Conservation (phyloP, 176 grass and related monocot species). For the Avena eriantha region DNA sequence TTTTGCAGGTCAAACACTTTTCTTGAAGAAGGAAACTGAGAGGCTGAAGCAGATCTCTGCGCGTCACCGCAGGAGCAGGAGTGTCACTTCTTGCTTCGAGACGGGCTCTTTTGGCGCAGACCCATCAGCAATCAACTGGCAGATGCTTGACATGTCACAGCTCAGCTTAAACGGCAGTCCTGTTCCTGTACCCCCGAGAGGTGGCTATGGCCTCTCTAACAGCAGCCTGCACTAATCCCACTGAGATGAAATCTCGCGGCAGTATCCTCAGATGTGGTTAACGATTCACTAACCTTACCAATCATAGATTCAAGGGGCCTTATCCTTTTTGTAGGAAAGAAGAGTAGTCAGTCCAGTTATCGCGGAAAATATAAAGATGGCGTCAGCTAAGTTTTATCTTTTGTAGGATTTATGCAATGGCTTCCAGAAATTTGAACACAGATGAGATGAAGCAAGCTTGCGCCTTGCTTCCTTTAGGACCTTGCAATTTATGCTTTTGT, state of each 20-base stretch:
- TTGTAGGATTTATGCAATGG: constrained; percentile 38
- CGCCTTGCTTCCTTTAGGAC: constrained; percentile 4
- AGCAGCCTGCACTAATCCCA: neutral
- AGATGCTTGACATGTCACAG: constrained; percentile 80
- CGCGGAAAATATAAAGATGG: constrained; percentile 28
- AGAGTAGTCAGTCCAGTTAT: neutral
- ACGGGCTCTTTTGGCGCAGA: constrained; percentile 37
- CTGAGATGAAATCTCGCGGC: neutral
- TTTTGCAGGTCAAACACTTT: constrained; percentile 67
- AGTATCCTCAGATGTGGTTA: constrained; percentile 38
- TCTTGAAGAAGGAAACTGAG: constrained; percentile 85
- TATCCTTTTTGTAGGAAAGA: constrained; percentile 36
- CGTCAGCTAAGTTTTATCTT: constrained; percentile 23
- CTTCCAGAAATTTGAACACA: constrained; percentile 36
- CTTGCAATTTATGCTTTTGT: constrained; percentile 11
- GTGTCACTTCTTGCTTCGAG: constrained; percentile 64
- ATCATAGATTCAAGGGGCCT: constrained; percentile 46
- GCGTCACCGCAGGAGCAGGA: constrained; percentile 82
- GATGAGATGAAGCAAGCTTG: constrained; percentile 29
- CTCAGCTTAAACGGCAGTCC: constrained; percentile 60
- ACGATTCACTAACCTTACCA: constrained; percentile 57
- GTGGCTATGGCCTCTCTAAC: constrained; percentile 44
- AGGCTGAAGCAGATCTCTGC: constrained; percentile 69
- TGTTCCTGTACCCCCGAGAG: constrained; percentile 32
- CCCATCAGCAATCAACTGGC: constrained; percentile 55